Conservation (phyloP, 2,329 filamentous ascomycete genomes). For the Triangularia verruculosa region DNA sequence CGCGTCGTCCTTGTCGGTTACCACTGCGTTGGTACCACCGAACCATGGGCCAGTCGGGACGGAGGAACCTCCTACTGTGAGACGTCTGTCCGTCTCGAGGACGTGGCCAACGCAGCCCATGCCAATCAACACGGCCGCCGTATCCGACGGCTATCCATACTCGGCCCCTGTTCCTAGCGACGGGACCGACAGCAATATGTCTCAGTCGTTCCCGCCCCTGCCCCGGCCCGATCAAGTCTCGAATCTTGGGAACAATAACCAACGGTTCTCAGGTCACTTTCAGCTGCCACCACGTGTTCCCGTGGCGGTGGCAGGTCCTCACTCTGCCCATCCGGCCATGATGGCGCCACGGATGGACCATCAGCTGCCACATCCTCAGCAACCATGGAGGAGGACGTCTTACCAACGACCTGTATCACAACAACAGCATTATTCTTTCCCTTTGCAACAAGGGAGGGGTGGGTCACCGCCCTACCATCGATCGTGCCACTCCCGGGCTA, state of each 20-base stretch:
- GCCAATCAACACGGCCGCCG: slow-evolving; percentile 24
- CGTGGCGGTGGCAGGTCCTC: slow-evolving; percentile 30
- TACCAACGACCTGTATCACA: slow-evolving; percentile 25
- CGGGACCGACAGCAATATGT: slow-evolving; percentile 33
- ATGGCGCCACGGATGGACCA: slow-evolving; percentile 29
- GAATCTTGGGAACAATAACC: slow-evolving; percentile 36
- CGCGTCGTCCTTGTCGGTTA: slow-evolving; percentile 26
- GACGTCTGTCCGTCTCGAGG: slow-evolving; percentile 36
- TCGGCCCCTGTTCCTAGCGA: slow-evolving; percentile 35
- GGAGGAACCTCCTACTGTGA: slow-evolving; percentile 10
- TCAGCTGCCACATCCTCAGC: neutral
- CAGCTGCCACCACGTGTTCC: slow-evolving; percentile 43
- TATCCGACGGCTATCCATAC: slow-evolving; percentile 37
- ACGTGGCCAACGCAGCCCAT: slow-evolving; percentile 47
- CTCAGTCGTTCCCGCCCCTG: slow-evolving; percentile 38
- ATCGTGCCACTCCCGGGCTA: slow-evolving; percentile 14
- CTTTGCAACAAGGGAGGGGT: slow-evolving; percentile 8
- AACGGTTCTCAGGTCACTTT: slow-evolving; percentile 44
- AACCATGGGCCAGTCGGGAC: slow-evolving; percentile 1
- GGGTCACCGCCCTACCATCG: slow-evolving; percentile 5
- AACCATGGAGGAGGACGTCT: slow-evolving; percentile 16
- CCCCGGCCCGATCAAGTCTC: slow-evolving; percentile 41
- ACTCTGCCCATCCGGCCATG: neutral
- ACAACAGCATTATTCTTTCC: slow-evolving; percentile 26
- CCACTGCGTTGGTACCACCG: slow-evolving; percentile 2